Percentiles rank a stretch among this genome's conserved stretches.
Conservation (phyloP, 2,329 filamentous ascomycete species). For the Stemphylium lycopersici region DNA sequence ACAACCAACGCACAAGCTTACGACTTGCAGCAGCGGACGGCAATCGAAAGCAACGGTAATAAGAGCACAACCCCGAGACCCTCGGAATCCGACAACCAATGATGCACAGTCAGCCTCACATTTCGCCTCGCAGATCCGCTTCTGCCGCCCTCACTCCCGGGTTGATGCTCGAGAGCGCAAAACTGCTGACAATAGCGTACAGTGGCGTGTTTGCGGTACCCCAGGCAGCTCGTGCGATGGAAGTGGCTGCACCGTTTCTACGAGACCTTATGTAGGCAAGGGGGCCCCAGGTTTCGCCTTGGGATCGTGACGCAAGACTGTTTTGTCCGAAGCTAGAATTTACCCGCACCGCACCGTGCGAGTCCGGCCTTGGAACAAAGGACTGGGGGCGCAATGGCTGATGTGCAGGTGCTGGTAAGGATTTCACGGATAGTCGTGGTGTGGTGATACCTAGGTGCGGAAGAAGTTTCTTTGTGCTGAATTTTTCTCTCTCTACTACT, state of each 20-base stretch:
- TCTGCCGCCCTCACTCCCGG: too few relatives aligned
- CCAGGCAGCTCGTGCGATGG: slow-evolving; percentile 12
- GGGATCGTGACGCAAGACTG: slow-evolving; percentile 20
- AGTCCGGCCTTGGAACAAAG: slow-evolving; percentile 16
- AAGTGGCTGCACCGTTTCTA: slow-evolving; percentile 8
- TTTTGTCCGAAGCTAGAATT: slow-evolving; percentile 24
- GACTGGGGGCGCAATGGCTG: slow-evolving; percentile 3
- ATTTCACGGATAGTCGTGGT: background rate
- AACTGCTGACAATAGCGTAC: slow-evolving; percentile 10
- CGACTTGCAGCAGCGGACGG: too few relatives aligned
- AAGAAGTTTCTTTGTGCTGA: too few relatives aligned
- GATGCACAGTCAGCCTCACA: too few relatives aligned
- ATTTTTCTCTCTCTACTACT: too few relatives aligned
- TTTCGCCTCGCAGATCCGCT: too few relatives aligned
- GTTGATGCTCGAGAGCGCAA: too few relatives aligned
- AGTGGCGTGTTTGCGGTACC: slow-evolving; percentile 13
- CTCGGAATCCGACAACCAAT: too few relatives aligned
- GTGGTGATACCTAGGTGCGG: background rate
- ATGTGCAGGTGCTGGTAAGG: background rate
- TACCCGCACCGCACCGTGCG: background rate
- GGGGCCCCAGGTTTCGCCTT: slow-evolving; percentile 16
- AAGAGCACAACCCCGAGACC: too few relatives aligned
- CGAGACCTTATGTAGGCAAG: slow-evolving; percentile 6
- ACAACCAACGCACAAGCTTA: too few relatives aligned
- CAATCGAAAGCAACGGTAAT: too few relatives aligned